Percentiles rank a stretch among this genome's conserved stretches.
phyloP scores from a whole-genome alignment of 495 filamentous ascomycete genomes.

The Xylaria castorea region DNA sequence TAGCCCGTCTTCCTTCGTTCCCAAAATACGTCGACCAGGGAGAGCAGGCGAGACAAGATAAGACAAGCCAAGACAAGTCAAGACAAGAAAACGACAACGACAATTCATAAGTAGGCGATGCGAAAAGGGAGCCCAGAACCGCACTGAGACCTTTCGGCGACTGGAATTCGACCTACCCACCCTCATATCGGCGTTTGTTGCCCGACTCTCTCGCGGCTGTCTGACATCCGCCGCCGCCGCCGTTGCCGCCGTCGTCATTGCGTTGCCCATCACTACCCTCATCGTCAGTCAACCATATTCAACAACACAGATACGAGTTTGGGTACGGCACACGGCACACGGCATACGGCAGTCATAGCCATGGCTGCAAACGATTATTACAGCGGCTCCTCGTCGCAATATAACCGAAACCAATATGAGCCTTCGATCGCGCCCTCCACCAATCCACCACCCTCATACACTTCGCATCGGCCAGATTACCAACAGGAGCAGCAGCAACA shows the following conservation, averaged over 20 bases:
- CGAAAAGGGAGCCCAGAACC: not conserved
- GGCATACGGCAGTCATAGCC: conserved; percentile 50
- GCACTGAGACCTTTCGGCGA: conserved; percentile 2
- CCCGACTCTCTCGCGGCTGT: not conserved
- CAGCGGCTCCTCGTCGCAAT: conserved; percentile 56
- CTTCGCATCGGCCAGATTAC: conserved; percentile 29
- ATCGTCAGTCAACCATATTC: not conserved
- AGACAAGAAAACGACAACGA: not conserved
- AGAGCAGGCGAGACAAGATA: not conserved
- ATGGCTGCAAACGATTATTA: conserved; percentile 91
- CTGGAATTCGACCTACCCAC: not conserved
- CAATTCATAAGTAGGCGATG: not conserved
- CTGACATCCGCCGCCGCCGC: not conserved
- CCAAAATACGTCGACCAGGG: not conserved
- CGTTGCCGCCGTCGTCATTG: not conserved
- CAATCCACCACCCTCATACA: conserved; percentile 39
- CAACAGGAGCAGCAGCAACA: not conserved
- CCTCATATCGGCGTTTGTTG: not conserved
- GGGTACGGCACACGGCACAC: not conserved
- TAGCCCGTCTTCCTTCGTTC: not conserved
- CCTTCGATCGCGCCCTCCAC: conserved; percentile 34
- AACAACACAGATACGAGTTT: not conserved
- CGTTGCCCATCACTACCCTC: not conserved
- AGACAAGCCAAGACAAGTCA: too few relatives aligned
- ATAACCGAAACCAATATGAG: conserved; percentile 35